Conservation (phyloP, 2,329 filamentous ascomycete genomes). For the Cladosporium colombiae region DNA sequence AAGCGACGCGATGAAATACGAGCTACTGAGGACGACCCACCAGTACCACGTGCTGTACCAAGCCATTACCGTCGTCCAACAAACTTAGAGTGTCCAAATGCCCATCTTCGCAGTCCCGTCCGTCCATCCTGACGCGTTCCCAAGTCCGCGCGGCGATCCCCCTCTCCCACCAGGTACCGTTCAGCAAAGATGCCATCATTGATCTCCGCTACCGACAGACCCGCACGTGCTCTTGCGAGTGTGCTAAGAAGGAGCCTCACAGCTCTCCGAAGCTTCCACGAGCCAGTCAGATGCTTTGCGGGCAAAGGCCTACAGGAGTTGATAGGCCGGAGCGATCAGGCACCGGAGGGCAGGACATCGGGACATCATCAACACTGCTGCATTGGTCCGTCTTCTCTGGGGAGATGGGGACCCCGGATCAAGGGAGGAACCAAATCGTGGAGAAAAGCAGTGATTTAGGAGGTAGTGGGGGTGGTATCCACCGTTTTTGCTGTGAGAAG, state of each 20-base stretch:
- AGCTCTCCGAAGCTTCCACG: background rate
- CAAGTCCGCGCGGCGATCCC: background rate
- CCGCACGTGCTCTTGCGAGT: background rate
- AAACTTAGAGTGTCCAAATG: background rate
- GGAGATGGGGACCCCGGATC: background rate
- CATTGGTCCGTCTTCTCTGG: background rate
- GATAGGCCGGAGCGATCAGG: background rate
- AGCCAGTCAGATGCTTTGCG: background rate
- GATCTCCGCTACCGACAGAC: background rate
- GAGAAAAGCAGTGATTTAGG: background rate
- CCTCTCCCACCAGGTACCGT: background rate
- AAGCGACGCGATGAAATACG: too few relatives aligned
- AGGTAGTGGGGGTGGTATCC: background rate
- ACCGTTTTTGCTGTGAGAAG: background rate
- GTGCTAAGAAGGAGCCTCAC: background rate
- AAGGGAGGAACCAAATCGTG: background rate
- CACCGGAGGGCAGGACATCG: background rate
- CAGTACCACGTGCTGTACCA: background rate
- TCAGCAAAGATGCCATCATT: background rate
- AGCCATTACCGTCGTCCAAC: background rate
- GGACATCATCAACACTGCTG: background rate
- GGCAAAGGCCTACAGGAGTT: background rate
- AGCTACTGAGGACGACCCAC: background rate
- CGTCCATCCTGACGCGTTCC: background rate
- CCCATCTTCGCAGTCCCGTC: background rate